A percentile compares a stretch with the other conserved stretches of the same genome.
Conservation (phyloP, 306 rosid species). For the Castanospermum australe region DNA sequence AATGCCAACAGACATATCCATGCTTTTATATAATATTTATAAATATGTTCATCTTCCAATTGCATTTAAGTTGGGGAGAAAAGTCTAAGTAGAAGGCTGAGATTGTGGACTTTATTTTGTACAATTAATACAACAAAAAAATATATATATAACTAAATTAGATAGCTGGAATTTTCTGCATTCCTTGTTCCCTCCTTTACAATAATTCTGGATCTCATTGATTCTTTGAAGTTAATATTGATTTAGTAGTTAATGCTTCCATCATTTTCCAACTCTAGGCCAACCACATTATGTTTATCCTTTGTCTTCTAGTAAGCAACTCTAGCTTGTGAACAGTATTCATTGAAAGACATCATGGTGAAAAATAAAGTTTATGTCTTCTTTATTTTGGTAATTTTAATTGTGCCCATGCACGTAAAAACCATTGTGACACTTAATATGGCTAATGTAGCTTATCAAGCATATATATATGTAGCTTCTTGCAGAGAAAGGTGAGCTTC, state of each 20-base stretch:
- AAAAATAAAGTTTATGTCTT: conserved; percentile 7
- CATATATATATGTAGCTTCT: conserved; percentile 71
- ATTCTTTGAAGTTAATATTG: background rate
- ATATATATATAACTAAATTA: conserved; percentile 1
- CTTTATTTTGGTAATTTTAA: background rate
- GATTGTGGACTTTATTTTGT: background rate
- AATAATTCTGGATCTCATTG: background rate
- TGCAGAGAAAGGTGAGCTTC: conserved; percentile 99
- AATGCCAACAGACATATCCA: background rate
- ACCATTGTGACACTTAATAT: conserved; percentile 8
- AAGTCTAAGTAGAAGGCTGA: background rate
- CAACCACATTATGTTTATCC: background rate
- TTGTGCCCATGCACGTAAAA: background rate
- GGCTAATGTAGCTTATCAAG: conserved; percentile 37
- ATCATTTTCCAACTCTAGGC: background rate
- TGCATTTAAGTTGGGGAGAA: background rate
- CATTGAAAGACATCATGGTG: background rate
- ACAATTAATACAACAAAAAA: background rate
- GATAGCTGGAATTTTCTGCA: conserved; percentile 7
- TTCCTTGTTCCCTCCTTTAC: background rate
- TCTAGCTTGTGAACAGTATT: background rate
- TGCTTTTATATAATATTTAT: background rate
- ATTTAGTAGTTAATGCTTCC: background rate
- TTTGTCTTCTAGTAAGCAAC: background rate
- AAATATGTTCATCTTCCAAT: background rate